Conservation (phyloP, 2,329 filamentous ascomycete species). For the Neofusicoccum cordaticola region DNA sequence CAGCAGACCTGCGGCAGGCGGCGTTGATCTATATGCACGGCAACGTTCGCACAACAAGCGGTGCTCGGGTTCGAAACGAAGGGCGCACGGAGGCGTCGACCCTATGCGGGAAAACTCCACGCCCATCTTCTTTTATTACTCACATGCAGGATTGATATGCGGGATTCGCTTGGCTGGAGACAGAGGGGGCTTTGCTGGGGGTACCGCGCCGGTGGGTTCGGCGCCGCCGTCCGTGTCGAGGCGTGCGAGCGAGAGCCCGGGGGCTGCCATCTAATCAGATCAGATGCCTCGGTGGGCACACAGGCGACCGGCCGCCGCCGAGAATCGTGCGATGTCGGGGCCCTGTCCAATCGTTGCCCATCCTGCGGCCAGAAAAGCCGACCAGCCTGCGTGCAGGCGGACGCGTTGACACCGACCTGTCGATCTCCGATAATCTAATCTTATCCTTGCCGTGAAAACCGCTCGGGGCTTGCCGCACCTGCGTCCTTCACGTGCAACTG, state of each 20-base stretch:
- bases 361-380: too few relatives aligned
- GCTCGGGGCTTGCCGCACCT: too few relatives aligned
- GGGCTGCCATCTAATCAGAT: constrained; percentile 6
- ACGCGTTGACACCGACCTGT: too few relatives aligned
- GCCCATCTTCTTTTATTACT: neutral
- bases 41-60: neutral
- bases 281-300: neutral
- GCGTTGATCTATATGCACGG: neutral
- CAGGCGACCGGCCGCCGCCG: too few relatives aligned
- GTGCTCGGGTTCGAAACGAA: too few relatives aligned
- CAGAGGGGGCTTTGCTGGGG: neutral
- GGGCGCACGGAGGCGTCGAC: too few relatives aligned
- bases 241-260: neutral
- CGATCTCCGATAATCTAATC: too few relatives aligned
- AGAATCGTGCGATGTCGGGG: too few relatives aligned
- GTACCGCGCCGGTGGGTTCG: neutral
- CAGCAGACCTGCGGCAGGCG: neutral
- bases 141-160: neutral
- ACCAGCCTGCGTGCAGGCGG: too few relatives aligned
- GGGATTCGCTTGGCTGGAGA: constrained; percentile 2
- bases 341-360: too few relatives aligned
- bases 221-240: neutral
- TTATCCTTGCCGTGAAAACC: too few relatives aligned
- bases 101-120: neutral
- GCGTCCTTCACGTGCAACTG: too few relatives aligned